Evolutionary conservation across 83 land plant genomes (phyloP).

Genomic region (Picea engelmannii): DNA sequence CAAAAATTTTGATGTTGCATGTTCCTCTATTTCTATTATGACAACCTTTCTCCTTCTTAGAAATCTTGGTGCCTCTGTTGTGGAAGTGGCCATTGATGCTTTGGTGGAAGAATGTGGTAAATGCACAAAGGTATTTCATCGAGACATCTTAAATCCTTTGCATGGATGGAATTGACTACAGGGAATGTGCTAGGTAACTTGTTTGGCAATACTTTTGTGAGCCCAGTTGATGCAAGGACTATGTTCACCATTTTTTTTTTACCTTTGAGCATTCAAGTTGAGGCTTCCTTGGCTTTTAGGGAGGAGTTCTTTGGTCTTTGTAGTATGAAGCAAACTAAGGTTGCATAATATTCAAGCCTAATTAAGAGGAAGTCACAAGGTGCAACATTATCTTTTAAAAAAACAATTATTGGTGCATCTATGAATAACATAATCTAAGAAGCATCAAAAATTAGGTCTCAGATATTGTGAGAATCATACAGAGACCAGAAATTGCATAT

Average conservation of each 20-base stretch:
- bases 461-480: conserved; percentile 34
- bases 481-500: too few relatives aligned
- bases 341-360: background rate
- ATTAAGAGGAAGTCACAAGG: too few relatives aligned
- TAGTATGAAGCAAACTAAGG: conserved; percentile 1
- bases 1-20: too few relatives aligned
- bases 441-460: conserved; percentile 37
- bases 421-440: background rate
- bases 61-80: too few relatives aligned
- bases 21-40: too few relatives aligned
- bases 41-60: too few relatives aligned
- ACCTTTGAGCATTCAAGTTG: conserved; percentile 53
- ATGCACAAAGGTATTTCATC: too few relatives aligned
- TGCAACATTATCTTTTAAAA: too few relatives aligned
- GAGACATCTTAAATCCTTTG: too few relatives aligned
- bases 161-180: too few relatives aligned
- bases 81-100: too few relatives aligned
- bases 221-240: conserved; percentile 17
- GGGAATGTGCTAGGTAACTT: conserved; percentile 47
- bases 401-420: background rate
- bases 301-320: conserved; percentile 41
- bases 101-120: too few relatives aligned
- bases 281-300: conserved; percentile 38
- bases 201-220: conserved; percentile 40
- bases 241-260: conserved; percentile 56